Conservation (phyloP, 2,329 filamentous ascomycete genomes). For the Venturia carpophila region DNA sequence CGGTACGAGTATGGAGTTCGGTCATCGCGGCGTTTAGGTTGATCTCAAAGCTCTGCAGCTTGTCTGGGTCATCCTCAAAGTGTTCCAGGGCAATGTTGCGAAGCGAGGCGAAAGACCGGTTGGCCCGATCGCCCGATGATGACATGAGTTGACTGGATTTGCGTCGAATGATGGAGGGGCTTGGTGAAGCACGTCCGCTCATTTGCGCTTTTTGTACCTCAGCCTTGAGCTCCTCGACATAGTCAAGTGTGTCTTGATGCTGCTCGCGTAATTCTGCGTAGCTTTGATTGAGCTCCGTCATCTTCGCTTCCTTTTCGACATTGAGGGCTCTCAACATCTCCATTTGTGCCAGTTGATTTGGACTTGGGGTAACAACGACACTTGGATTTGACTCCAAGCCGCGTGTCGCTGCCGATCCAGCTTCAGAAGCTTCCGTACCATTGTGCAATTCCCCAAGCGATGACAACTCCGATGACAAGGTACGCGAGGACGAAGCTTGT, state of each 20-base stretch:
- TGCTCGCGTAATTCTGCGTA: constrained; percentile 78
- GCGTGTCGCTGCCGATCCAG: constrained; percentile 42
- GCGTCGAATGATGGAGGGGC: constrained; percentile 75
- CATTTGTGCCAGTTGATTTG: constrained; percentile 37
- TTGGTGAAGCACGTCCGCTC: constrained; percentile 47
- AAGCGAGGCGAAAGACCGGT: constrained; percentile 81
- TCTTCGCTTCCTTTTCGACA: constrained; percentile 66
- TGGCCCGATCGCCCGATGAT: constrained; percentile 72
- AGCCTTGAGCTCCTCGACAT: constrained; percentile 85
- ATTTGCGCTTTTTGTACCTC: constrained; percentile 73
- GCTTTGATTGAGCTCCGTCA: constrained; percentile 63
- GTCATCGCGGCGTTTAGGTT: constrained; percentile 89
- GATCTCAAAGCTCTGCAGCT: constrained; percentile 85
- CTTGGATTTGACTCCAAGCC: constrained; percentile 24
- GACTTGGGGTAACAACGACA: constrained; percentile 21
- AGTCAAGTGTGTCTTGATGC: constrained; percentile 72
- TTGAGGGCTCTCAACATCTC: constrained; percentile 63
- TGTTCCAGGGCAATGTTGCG: constrained; percentile 82
- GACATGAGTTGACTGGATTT: constrained; percentile 89
- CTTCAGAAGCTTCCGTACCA: constrained; percentile 34
- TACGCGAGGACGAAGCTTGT: constrained; percentile 74
- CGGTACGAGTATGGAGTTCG: constrained; percentile 77
- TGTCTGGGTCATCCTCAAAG: constrained; percentile 72
- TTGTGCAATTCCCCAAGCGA: constrained; percentile 66
- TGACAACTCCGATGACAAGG: constrained; percentile 88